Evolutionary conservation across 768 basidiomycete species (phyloP), one percentile per base, ranked within the genome.

Genomic region (Lactarius vividus): DNA sequence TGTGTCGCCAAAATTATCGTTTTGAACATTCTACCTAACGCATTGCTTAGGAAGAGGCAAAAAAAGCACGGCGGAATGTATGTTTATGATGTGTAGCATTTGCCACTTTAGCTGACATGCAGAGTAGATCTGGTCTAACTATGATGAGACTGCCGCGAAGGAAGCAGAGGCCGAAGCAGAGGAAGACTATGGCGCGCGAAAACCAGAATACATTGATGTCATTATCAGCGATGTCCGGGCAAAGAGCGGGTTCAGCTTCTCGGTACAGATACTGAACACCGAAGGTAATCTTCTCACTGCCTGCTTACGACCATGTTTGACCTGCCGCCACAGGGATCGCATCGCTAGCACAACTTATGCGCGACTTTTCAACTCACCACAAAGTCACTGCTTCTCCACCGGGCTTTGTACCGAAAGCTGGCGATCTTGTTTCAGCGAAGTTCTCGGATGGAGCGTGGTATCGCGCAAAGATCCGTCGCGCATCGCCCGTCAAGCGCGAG

Each of bases 371-470:
- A 7, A 72, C 91, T 40, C 87, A 96, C 75, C 94, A 98, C 78
- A 85, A 85, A 54, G 83, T 85, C 52, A 82, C 87, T 16, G 77
- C 83, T 3, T 74, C 81, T 26, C 82, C 91, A 4, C 71, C 88
- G n/a, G 85, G 83, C 58, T 96, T 94, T 72, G 79, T 81, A 5
- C 96, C 96, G 0, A 88, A 86, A 73, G 85, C 83, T 23, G 95
- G 95, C 9, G 95, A 98, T 63, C 81, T 98, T 31, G 92, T 99
- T 20, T 94, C 93, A 15, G 96, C 95, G 20, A 94, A 94, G 74
- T 98, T 98, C 78, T 91, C 90, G 57, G 91, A 97, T 72, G 92
- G 92, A 9, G 81, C 88, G 57, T 99, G 96, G 97, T 98, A 98
- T 77, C 91, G 96, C 59, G 96, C 96, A 53, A 92, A 88, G 79